Base-by-base conservation (phyloP, 176 grass and related monocot species). In the Triticum turgidum region DNA sequence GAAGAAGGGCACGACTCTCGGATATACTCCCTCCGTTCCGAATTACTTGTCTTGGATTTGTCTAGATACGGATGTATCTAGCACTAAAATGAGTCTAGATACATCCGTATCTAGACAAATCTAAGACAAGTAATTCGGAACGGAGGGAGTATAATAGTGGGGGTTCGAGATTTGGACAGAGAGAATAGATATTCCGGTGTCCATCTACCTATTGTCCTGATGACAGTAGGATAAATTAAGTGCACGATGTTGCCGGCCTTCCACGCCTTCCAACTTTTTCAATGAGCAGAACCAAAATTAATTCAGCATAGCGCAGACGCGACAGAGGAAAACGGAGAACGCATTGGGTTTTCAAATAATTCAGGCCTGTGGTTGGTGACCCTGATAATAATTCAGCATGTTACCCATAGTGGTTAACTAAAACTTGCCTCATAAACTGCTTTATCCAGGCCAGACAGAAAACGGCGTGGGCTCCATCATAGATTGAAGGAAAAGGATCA, bases 191-290 rank as follows among this genome's bases (percentile, higher is more conserved):
- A 73, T 10, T 76, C 11, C 30, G 20, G 25, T 70, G 29, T n/a
- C 30, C 41, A 20, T 27, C 38, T 44, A 47, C 76, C 38, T 61
- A 11, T 32, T 33, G 65, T 72, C 58, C 58, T 41, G 22, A 27
- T 21, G 64, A 41, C 45, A 44, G 45, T 86, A 69, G 61, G 20
- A 30, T 30, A 30, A 47, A 73, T 56, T 32, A 85, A 17, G 67
- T 32, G 54, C 49, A 78, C 30, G 76, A 7, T 38, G 44, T 85
- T 89, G 68, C 58, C 33, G 76, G 2, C 56, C 34, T 41, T 84
- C 20, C 81, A 84, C 81, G 81, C 65, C 39, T 62, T 61, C 75
- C 59, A 66, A 69, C 82, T 74, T 85, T 65, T 76, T 25, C 73
- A 33, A 58, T 18, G 32, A 72, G 29, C 52, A 52, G 44, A 78